Evolutionary conservation across 768 basidiomycete genomes (phyloP).

Genomic region (Calocera viscosa): DNA sequence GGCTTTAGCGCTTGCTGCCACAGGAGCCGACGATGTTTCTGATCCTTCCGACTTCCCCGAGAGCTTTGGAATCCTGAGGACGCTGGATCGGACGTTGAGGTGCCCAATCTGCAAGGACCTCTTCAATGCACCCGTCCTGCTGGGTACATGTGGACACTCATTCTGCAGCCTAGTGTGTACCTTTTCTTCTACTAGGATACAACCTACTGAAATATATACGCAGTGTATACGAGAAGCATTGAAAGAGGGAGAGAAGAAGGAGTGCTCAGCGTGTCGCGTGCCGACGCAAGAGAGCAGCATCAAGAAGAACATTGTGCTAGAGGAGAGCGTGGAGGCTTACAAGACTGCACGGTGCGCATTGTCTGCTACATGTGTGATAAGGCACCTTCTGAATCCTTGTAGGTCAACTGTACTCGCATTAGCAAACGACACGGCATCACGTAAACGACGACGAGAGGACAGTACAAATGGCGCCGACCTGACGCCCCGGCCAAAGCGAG

Average conservation of each 20-base stretch:
- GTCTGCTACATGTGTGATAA: conserved; percentile 13
- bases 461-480: conserved; percentile 22
- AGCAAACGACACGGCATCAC: conserved; percentile 5
- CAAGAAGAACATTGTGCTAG: conserved; percentile 54
- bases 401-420: not conserved
- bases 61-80: conserved; percentile 41
- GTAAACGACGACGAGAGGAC: conserved; percentile 23
- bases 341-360: conserved; percentile 45
- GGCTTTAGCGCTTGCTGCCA: not conserved
- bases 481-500: not conserved
- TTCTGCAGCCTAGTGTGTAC: conserved; percentile 64
- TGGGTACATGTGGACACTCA: conserved; percentile 58
- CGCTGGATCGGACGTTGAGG: conserved; percentile 51
- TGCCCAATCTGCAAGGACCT: conserved; percentile 69
- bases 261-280: conserved; percentile 63
- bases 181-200: not conserved
- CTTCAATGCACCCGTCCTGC: conserved; percentile 58
- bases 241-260: conserved; percentile 35
- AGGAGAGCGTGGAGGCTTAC: conserved; percentile 62
- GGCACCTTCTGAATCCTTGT: not conserved
- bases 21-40: conserved; percentile 23
- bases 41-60: conserved; percentile 63
- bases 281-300: conserved; percentile 47
- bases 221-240: conserved; percentile 62
- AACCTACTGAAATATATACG: not conserved